phyloP scores from a whole-genome alignment of 345 rosid genomes.

The Lepidium aucheri region DNA sequence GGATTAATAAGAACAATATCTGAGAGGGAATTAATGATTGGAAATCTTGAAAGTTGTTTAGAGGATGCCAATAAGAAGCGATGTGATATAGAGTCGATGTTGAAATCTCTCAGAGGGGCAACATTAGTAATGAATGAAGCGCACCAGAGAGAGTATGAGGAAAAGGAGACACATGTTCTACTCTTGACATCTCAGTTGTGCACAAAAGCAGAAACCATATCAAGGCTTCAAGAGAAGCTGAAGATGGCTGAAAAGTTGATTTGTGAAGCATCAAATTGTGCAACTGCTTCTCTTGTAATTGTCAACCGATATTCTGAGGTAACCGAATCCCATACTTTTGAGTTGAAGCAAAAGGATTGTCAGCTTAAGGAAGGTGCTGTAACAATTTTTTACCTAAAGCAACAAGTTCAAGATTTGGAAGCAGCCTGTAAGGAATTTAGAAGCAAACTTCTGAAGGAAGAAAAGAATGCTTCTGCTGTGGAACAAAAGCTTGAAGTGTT shows the following conservation, averaged over 20 bases:
- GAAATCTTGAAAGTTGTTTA: slow-evolving; percentile 72
- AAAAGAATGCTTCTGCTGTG: slow-evolving; percentile 36
- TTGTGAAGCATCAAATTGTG: slow-evolving; percentile 46
- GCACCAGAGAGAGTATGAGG: slow-evolving; percentile 68
- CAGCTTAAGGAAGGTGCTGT: slow-evolving; percentile 41
- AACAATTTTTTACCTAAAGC: slow-evolving; percentile 32
- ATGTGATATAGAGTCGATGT: slow-evolving; percentile 68
- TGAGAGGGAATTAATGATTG: slow-evolving; percentile 67
- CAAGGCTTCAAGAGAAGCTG: slow-evolving; percentile 48
- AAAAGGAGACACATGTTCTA: slow-evolving; percentile 57
- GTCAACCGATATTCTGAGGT: slow-evolving; percentile 63
- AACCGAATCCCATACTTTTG: slow-evolving; percentile 30
- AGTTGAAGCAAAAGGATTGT: slow-evolving; percentile 41
- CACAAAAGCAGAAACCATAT: slow-evolving; percentile 34
- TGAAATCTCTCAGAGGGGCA: slow-evolving; percentile 82
- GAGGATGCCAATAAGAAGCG: slow-evolving; percentile 71
- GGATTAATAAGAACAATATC: slow-evolving; percentile 49
- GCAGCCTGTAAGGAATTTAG: slow-evolving; percentile 38
- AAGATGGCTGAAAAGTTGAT: slow-evolving; percentile 43
- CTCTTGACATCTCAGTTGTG: slow-evolving; percentile 48
- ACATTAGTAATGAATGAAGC: slow-evolving; percentile 78
- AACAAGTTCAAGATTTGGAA: slow-evolving; percentile 39
- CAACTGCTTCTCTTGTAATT: slow-evolving; percentile 72
- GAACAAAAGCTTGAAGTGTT: slow-evolving; percentile 47
- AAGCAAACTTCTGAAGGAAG: slow-evolving; percentile 43